Evolutionary conservation across 2,329 filamentous ascomycete species (phyloP).

Genomic region (Colletotrichum camelliae): DNA sequence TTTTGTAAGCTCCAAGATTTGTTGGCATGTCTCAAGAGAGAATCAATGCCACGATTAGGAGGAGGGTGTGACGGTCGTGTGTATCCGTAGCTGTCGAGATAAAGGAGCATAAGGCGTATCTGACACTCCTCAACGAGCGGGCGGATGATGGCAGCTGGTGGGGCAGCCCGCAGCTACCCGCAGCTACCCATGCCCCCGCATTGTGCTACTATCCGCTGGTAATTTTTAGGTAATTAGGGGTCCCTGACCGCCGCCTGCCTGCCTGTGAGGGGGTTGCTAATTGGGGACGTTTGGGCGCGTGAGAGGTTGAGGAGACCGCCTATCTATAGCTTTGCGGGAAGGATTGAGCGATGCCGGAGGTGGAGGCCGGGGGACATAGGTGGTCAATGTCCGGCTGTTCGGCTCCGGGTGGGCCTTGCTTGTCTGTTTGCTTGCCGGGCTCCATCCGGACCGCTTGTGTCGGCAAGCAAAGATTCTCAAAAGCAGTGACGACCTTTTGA

Average conservation of each 20-base stretch:
- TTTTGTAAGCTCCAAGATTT: background rate
- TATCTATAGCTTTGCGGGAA: background rate
- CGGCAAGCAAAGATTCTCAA: background rate
- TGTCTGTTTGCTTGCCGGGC: background rate
- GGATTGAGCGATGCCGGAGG: background rate
- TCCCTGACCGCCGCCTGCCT: background rate
- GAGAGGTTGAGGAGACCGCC: background rate
- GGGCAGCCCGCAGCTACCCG: slow-evolving; percentile 24
- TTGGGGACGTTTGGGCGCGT: background rate
- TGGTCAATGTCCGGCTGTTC: background rate
- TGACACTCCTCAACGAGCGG: slow-evolving; percentile 1
- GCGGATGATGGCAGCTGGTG: background rate
- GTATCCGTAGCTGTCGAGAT: slow-evolving; percentile 3
- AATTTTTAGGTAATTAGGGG: slow-evolving; percentile 16
- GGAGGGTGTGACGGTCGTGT: background rate
- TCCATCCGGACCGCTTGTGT: background rate
- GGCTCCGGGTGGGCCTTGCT: background rate
- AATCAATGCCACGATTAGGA: background rate
- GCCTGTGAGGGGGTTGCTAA: background rate
- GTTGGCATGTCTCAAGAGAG: background rate
- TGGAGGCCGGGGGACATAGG: background rate
- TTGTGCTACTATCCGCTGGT: slow-evolving; percentile 13
- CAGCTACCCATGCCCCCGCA: slow-evolving; percentile 24
- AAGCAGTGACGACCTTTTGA: background rate
- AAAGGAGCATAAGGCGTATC: slow-evolving; percentile 20